A percentile compares a stretch with the other conserved stretches of the same genome.
Evolutionary conservation across 805 yeast species (phyloP).

Genomic region (Candida rishiriensis): DNA sequence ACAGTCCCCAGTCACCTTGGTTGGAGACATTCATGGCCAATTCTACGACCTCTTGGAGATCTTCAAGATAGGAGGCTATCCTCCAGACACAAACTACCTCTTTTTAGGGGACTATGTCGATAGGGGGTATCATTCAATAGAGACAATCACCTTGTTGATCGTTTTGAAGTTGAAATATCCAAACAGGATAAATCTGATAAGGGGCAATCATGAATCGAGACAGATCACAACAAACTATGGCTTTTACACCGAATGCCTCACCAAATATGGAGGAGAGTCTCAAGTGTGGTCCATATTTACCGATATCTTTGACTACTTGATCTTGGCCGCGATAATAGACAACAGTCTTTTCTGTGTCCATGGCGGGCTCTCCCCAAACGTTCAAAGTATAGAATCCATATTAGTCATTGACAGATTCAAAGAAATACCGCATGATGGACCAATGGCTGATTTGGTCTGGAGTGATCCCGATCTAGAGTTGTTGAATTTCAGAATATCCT

Average conservation of each 20-base stretch:
- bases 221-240: slow-evolving; percentile 98
- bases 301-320: slow-evolving; percentile 86
- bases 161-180: slow-evolving; percentile 88
- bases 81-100: slow-evolving; percentile 90
- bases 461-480: slow-evolving; percentile 90
- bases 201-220: slow-evolving; percentile 96
- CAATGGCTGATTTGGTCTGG: slow-evolving; percentile 99
- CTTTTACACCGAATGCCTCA: slow-evolving; percentile 88
- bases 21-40: slow-evolving; percentile 98
- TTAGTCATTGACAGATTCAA: slow-evolving; percentile 83
- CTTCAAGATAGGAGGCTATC: slow-evolving; percentile 87
- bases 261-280: slow-evolving; percentile 72
- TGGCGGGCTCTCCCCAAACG: slow-evolving; percentile 94
- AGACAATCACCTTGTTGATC: slow-evolving; percentile 80
- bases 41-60: slow-evolving; percentile 91
- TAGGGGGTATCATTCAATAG: slow-evolving; percentile 89
- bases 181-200: slow-evolving; percentile 66
- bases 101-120: slow-evolving; percentile 97
- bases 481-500: slow-evolving; percentile 77
- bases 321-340: slow-evolving; percentile 86
- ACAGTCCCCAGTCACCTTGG: slow-evolving; percentile 85
- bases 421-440: slow-evolving; percentile 98
- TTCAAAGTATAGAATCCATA: slow-evolving; percentile 90
- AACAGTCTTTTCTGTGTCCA: slow-evolving; percentile 90
- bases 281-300: slow-evolving; percentile 88